phyloP scores from a whole-genome alignment of 2,329 filamentous ascomycete species.

The Penicillium expansum region DNA sequence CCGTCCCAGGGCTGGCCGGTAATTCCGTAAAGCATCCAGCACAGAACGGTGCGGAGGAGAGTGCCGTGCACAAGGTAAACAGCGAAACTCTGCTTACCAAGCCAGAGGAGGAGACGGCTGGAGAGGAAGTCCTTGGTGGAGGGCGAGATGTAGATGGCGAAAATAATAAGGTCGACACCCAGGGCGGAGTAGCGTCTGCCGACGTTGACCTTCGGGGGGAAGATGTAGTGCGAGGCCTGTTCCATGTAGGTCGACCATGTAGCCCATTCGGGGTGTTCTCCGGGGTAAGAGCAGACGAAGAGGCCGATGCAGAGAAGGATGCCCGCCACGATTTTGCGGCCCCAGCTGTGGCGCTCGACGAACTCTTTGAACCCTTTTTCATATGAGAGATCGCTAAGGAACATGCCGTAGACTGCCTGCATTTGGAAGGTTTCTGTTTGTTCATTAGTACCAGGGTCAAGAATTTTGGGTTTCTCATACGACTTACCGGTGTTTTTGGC shows the following conservation, averaged over 20 bases:
- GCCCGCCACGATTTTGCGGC: slow-evolving; percentile 38
- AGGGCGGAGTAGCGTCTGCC: slow-evolving; percentile 49
- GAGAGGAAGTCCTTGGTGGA: slow-evolving; percentile 51
- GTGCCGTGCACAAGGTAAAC: slow-evolving; percentile 57
- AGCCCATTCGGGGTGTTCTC: slow-evolving; percentile 51
- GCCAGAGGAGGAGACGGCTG: slow-evolving; percentile 52
- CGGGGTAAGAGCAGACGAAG: slow-evolving; percentile 51
- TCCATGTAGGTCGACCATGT: slow-evolving; percentile 50
- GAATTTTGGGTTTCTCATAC: too few relatives aligned
- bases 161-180: slow-evolving; percentile 50
- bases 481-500: slow-evolving; percentile 47
- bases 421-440: slow-evolving; percentile 53
- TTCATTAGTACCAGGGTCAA: not conserved
- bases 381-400: slow-evolving; percentile 53
- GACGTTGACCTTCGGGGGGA: slow-evolving; percentile 47
- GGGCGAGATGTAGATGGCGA: slow-evolving; percentile 53
- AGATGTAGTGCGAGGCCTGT: slow-evolving; percentile 43
- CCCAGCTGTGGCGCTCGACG: slow-evolving; percentile 42
- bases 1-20: slow-evolving; percentile 45
- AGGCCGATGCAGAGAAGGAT: slow-evolving; percentile 46
- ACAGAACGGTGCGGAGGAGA: slow-evolving; percentile 51
- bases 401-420: slow-evolving; percentile 52
- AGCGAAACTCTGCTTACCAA: slow-evolving; percentile 56
- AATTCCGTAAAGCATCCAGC: slow-evolving; percentile 54
- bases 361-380: slow-evolving; percentile 48